Percentiles rank a stretch among this genome's conserved stretches.
These are phyloP conservation scores for Diaporthe velutina DNA, from an alignment of 2,329 filamentous ascomycete genomes.

Conservation along the genomic window DNA sequence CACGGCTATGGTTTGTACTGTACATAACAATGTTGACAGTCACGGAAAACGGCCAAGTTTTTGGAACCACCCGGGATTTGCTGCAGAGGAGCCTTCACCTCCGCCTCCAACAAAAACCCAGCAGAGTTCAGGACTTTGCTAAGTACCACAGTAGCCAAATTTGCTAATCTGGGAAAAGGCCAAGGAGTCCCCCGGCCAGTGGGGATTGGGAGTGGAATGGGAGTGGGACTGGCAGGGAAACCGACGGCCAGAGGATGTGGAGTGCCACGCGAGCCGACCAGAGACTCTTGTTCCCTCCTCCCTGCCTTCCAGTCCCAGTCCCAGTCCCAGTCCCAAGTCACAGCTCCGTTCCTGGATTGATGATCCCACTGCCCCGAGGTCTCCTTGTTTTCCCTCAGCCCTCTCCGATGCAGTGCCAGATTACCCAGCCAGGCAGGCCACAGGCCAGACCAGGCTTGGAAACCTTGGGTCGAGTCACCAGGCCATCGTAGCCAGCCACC, in stretches of 20 bases:
- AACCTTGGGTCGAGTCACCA: not conserved
- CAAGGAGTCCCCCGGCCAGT: constrained; percentile 30
- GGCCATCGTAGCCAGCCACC: not conserved
- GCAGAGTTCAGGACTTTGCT: constrained; percentile 3
- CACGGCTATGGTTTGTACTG: not conserved
- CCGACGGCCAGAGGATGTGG: constrained; percentile 29
- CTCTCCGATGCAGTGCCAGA: not conserved
- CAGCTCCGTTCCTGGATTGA: constrained; percentile 22
- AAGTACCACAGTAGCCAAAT: no score
- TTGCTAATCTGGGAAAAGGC: constrained; percentile 39
- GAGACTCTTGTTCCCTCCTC: not conserved
- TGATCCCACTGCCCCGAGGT: constrained; percentile 23
- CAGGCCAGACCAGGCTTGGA: not conserved
- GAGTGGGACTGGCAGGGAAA: constrained; percentile 25
- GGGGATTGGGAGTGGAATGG: constrained; percentile 15
- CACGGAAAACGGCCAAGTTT: constrained; percentile 9
- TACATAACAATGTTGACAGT: not conserved
- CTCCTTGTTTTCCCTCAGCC: constrained; percentile 20
- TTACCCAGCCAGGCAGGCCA: not conserved
- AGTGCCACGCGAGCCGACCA: constrained; percentile 37
- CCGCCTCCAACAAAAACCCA: not conserved
- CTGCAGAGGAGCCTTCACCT: not conserved
- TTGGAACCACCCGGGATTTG: not conserved
- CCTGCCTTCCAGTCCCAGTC: not conserved
- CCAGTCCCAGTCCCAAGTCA: not conserved